A percentile compares a stretch with the other conserved stretches of the same genome.
Evolutionary conservation across 768 basidiomycete species (phyloP).

Genomic region (Daedalea quercina): DNA sequence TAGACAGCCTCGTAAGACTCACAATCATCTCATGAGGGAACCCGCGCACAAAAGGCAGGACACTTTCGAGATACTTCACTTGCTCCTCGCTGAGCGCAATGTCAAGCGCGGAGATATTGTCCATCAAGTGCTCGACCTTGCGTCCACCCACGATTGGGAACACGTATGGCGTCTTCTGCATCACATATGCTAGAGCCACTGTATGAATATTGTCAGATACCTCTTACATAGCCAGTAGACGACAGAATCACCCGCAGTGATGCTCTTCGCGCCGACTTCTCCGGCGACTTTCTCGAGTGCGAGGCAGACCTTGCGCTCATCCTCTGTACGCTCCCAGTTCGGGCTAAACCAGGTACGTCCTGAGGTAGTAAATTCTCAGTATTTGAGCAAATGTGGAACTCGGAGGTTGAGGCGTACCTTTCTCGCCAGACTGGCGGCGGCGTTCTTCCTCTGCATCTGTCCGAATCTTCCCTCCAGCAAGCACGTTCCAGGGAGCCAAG

Average conservation of each 20-base stretch:
- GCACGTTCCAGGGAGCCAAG: conserved; percentile 32
- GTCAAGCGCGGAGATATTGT: conserved; percentile 42
- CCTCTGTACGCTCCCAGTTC: conserved; percentile 24
- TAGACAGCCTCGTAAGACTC: neutral
- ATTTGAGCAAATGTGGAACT: too few relatives aligned
- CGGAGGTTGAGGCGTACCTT: conserved; percentile 22
- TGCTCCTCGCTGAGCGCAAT: conserved; percentile 37
- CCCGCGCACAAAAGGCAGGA: conserved; percentile 36
- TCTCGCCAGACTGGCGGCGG: conserved; percentile 16
- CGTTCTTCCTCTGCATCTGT: conserved; percentile 27
- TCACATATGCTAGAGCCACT: conserved; percentile 45
- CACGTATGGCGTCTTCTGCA: conserved; percentile 42
- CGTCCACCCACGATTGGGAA: conserved; percentile 45
- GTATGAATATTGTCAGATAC: too few relatives aligned
- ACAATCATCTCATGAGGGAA: conserved; percentile 31
- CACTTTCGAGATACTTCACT: conserved; percentile 35
- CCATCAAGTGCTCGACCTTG: conserved; percentile 40
- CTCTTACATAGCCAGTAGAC: neutral
- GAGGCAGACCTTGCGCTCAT: conserved; percentile 25
- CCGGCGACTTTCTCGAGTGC: conserved; percentile 42
- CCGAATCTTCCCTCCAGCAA: conserved; percentile 30
- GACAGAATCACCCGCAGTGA: neutral
- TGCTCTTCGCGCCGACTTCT: conserved; percentile 33
- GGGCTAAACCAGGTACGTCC: conserved; percentile 16
- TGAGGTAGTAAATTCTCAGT: conserved; percentile 29